phyloP scores from a whole-genome alignment of 352 stramenopile species.

The Sclerospora graminicola region DNA sequence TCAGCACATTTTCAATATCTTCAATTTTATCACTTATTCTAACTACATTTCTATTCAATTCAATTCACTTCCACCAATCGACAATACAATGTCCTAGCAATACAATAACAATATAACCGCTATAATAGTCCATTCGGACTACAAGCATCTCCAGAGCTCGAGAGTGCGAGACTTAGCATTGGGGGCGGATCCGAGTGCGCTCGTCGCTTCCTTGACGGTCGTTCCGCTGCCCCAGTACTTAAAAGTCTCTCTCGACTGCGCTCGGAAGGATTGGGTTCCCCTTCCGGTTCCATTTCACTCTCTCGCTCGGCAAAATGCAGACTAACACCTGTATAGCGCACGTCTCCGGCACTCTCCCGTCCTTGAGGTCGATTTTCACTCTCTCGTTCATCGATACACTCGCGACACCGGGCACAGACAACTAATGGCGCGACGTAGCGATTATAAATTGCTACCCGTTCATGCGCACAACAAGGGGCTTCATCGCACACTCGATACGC shows the following conservation, averaged over 20 bases:
- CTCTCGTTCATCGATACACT: constrained; percentile 21
- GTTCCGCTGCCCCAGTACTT: not conserved
- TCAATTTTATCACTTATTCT: no score
- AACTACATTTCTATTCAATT: no score
- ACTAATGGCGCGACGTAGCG: constrained; percentile 26
- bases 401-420: constrained; percentile 22
- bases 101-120: no score
- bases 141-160: constrained; percentile 23
- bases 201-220: constrained; percentile 7
- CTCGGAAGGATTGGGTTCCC: constrained; percentile 11
- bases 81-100: no score
- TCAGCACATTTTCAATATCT: no score
- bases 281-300: constrained; percentile 12
- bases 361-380: not conserved
- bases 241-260: constrained; percentile 3
- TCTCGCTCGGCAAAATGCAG: constrained; percentile 12
- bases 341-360: constrained; percentile 6
- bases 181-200: constrained; percentile 16
- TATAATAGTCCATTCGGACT: no score
- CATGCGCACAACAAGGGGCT: constrained; percentile 22
- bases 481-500: constrained; percentile 26
- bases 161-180: constrained; percentile 14
- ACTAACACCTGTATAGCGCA: constrained; percentile 18
- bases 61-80: no score
- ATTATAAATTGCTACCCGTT: constrained; percentile 31